These are phyloP conservation scores for Quercus lobata DNA, from an alignment of 331 rosid species.

Conservation along the genomic window DNA sequence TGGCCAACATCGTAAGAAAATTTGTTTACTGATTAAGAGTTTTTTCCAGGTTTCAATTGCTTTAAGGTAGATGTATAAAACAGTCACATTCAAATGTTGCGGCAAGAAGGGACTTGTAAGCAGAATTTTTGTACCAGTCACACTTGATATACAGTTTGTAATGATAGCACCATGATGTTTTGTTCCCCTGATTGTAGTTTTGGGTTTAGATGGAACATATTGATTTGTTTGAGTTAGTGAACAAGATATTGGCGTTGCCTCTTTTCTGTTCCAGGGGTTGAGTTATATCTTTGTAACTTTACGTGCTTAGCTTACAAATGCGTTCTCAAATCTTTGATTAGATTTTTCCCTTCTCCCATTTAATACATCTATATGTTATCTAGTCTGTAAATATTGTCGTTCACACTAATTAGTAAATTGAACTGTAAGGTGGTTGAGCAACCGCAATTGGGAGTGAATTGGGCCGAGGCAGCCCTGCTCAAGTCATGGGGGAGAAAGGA, in stretches of 20 bases:
- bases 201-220: neutral
- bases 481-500: too few species aligned
- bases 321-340: neutral
- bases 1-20: neutral
- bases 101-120: neutral
- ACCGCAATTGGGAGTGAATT: neutral
- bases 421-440: neutral
- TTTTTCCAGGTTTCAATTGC: neutral
- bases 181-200: neutral
- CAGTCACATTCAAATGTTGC: neutral
- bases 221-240: neutral
- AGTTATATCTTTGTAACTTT: neutral
- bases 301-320: neutral
- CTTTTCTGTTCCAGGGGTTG: neutral
- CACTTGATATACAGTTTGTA: neutral
- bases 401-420: too few species aligned
- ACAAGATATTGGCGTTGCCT: neutral
- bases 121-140: neutral
- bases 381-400: too few species aligned
- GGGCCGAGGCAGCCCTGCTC: neutral
- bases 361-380: neutral
- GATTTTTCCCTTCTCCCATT: neutral
- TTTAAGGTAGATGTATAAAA: slow-evolving; percentile 1
- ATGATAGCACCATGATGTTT: neutral
- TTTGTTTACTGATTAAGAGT: neutral